Evolutionary conservation across 345 rosid genomes (phyloP).

Genomic region (Draba incana): DNA sequence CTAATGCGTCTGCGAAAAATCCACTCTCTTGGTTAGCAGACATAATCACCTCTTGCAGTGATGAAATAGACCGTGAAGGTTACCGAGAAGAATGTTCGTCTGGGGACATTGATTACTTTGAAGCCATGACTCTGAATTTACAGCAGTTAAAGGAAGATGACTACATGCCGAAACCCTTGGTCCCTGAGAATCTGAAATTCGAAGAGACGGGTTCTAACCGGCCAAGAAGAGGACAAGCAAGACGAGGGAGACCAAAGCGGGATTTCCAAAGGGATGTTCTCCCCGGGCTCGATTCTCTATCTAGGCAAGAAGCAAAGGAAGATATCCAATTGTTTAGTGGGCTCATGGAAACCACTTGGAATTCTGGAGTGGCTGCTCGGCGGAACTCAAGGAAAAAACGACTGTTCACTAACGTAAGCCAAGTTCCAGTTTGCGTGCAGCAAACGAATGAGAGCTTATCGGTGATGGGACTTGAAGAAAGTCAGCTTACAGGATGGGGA

Average conservation of each 20-base stretch:
- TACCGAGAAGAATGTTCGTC: constrained; percentile 38
- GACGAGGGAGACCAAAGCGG: constrained; percentile 93
- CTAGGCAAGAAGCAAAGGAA: constrained; percentile 76
- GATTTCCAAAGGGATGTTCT: constrained; percentile 98
- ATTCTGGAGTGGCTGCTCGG: constrained; percentile 31
- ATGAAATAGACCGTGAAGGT: constrained; percentile 24
- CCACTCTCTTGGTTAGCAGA: constrained; percentile 72
- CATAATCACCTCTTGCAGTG: constrained; percentile 31
- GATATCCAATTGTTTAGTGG: constrained; percentile 84
- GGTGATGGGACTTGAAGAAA: constrained; percentile 38
- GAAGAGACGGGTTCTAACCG: constrained; percentile 53
- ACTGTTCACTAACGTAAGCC: constrained; percentile 25
- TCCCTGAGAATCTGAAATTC: constrained; percentile 57
- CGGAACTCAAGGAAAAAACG: constrained; percentile 38
- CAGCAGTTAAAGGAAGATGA: constrained; percentile 51
- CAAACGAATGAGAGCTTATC: constrained; percentile 29
- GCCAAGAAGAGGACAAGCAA: constrained; percentile 72
- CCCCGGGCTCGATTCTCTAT: constrained; percentile 79
- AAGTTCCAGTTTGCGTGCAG: constrained; percentile 31
- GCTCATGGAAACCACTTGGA: constrained; percentile 68
- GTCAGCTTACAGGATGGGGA: constrained; percentile 42
- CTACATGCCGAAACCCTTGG: constrained; percentile 77
- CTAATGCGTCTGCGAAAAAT: constrained; percentile 36
- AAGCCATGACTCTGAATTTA: constrained; percentile 65
- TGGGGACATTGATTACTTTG: constrained; percentile 61